Base-by-base conservation (phyloP, 768 basidiomycete genomes). In the Lactarius hatsudake region DNA sequence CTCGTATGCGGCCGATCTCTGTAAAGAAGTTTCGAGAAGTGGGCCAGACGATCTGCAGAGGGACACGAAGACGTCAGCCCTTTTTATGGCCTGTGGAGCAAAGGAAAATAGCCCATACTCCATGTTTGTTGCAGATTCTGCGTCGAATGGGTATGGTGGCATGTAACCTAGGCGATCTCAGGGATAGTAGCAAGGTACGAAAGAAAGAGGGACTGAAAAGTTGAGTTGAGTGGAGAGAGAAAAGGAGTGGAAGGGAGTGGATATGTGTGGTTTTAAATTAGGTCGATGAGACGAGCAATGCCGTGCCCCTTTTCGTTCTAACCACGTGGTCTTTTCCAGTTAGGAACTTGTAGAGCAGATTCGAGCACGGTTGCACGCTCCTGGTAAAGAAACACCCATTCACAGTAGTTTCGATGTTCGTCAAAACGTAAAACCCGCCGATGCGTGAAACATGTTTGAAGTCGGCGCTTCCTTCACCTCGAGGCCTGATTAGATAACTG, bases 1-100 rank as follows among this genome's bases (percentile, higher is more conserved):
- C 36, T 68, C 67, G 17, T 64, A 68, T 68, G 58, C 23, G 5
- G 67, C 51, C 0, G 62, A 64, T 56, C 34, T 64, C 17, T 42
- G 62, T n/a, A 56, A 48, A 15, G 53, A 36, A 0, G 28, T 15
- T 43, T 56, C 40, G 54, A 48, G 58, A 61, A 17, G 34, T n/a
- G 34, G 42, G n/a, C 20, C 28, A 9, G 59, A 51, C 6, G 43
- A 17, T 5, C 67, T 68, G 15, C 36, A 34, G 55, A 12, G 17
- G 8, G 18, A 57, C 8, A 6, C 26, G 43, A 48, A n/a, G 20
- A 20, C 1, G 26, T 61, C 42, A 63, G 36, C 23, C 45, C 26
- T 2, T 20, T 12, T 45, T 55, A 18, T 2, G 7, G 7, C 12
- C 23, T 28, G 18, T 17, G 15, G 9, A 42, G 40, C 30, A 51